Evolutionary conservation across 2,329 filamentous ascomycete species (phyloP).

Genomic region (Colletotrichum incanum): DNA sequence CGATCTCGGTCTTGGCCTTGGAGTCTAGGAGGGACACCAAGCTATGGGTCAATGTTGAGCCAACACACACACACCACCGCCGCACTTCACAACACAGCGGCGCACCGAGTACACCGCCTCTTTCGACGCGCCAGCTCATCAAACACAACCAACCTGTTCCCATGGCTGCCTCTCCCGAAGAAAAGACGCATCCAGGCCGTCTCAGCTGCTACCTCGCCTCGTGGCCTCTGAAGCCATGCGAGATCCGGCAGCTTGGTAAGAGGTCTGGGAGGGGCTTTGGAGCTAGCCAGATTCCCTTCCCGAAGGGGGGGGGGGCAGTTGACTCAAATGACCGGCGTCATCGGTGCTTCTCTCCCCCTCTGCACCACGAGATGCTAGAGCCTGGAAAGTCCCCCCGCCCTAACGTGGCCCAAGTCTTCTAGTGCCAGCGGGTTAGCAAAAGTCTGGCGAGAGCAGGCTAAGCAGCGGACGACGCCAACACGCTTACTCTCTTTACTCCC

Average conservation of each 20-base stretch:
- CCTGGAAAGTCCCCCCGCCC: neutral
- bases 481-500: neutral
- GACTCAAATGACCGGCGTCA: slow-evolving; percentile 2
- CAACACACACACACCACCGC: neutral
- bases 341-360: neutral
- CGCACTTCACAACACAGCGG: neutral
- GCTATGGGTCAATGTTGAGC: neutral
- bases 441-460: neutral
- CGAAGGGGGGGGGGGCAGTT: neutral
- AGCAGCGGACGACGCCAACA: neutral
- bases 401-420: neutral
- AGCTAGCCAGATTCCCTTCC: neutral
- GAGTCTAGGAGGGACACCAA: neutral
- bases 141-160: neutral
- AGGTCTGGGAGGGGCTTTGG: neutral
- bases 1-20: neutral
- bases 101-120: slow-evolving; percentile 9
- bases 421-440: neutral
- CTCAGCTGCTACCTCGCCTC: neutral
- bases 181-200: neutral
- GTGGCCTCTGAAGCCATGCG: neutral
- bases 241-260: slow-evolving; percentile 28
- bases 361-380: neutral
- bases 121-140: neutral
- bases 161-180: neutral